phyloP scores from a whole-genome alignment of 2,329 filamentous ascomycete genomes.

The Arthrobotrys megalospora region DNA sequence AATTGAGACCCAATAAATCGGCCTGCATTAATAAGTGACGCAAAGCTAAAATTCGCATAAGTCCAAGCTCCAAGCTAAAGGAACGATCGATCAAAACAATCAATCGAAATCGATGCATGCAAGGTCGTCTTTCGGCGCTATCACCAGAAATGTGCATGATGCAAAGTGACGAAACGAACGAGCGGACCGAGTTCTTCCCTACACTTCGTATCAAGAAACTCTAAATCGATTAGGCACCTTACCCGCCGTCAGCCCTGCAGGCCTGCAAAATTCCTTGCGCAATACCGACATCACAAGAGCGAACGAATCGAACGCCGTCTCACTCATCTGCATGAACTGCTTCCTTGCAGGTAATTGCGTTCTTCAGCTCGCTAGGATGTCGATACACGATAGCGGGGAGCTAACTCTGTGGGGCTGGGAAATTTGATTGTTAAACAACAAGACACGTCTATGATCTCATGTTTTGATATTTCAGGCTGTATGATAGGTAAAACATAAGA shows the following conservation, averaged over 20 bases:
- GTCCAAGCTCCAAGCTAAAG: conserved; percentile 25
- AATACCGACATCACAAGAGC: conserved; percentile 7
- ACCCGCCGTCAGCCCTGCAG: conserved; percentile 21
- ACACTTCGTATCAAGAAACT: conserved; percentile 6
- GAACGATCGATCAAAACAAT: conserved; percentile 20
- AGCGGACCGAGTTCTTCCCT: background rate
- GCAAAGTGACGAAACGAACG: background rate
- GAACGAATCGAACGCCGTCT: conserved; percentile 45
- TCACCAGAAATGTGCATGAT: background rate
- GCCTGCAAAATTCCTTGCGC: conserved; percentile 34
- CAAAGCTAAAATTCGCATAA: background rate
- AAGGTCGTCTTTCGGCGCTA: background rate
- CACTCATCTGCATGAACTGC: conserved; percentile 41
- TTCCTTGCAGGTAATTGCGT: conserved; percentile 57
- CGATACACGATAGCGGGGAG: conserved; percentile 29
- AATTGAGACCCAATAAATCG: background rate
- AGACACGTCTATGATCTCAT: conserved; percentile 10
- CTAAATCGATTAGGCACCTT: conserved; percentile 52
- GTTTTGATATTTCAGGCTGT: background rate
- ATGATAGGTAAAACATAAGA: conserved; percentile 19
- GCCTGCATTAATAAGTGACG: background rate
- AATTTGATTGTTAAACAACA: background rate
- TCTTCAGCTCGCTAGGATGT: conserved; percentile 39
- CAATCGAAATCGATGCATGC: background rate
- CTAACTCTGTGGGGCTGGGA: conserved; percentile 9